Evolutionary conservation across 805 yeast species (phyloP).

Genomic region (Metschnikowia hibisci): DNA sequence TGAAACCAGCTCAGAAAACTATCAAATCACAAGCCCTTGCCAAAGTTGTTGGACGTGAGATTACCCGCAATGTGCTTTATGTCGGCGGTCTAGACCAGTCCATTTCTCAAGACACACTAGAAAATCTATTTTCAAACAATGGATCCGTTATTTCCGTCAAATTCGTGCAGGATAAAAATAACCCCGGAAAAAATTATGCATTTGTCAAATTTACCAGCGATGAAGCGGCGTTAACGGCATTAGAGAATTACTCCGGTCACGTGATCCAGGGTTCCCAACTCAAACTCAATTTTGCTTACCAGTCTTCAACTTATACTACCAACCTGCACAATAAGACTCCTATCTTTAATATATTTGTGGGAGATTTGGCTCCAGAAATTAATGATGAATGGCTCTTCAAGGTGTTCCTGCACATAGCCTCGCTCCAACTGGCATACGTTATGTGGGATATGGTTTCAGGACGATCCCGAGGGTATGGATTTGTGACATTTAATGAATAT

Average conservation of each 20-base stretch:
- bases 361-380: constrained; percentile 79
- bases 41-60: constrained; percentile 75
- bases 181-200: constrained; percentile 72
- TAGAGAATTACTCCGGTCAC: constrained; percentile 56
- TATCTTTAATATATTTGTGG: constrained; percentile 75
- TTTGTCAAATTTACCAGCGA: constrained; percentile 69
- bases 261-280: constrained; percentile 52
- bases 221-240: constrained; percentile 58
- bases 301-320: constrained; percentile 63
- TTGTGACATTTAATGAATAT: constrained; percentile 67
- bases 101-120: constrained; percentile 59
- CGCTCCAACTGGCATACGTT: constrained; percentile 79
- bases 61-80: constrained; percentile 66
- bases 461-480: constrained; percentile 88
- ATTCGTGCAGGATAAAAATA: constrained; percentile 71
- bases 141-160: constrained; percentile 65
- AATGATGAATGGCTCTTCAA: constrained; percentile 66
- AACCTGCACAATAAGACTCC: constrained; percentile 40
- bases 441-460: constrained; percentile 98
- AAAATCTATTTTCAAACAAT: constrained; percentile 57
- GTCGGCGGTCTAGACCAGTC: constrained; percentile 70
- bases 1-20: not conserved
- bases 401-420: constrained; percentile 54
- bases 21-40: constrained; percentile 55
- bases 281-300: constrained; percentile 79